Base-by-base conservation (phyloP, 208 protist species). In the Trypanosoma congolense region DNA sequence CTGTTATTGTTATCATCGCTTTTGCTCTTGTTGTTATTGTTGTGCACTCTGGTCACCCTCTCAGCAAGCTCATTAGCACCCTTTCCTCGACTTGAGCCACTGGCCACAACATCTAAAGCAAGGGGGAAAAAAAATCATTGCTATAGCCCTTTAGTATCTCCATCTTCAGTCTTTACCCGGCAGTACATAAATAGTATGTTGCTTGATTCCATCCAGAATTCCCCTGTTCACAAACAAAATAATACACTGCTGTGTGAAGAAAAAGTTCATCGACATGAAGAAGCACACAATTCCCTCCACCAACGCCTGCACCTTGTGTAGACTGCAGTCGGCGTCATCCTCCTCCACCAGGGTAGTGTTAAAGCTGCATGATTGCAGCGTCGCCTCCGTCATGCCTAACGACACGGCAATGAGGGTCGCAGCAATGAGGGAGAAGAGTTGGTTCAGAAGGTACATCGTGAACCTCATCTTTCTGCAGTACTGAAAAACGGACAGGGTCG, bases 161-260 rank as follows among this genome's bases (percentile, higher is more conserved):
- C n/a, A n/a, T n/a, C n/a, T n/a, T n/a, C n/a, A n/a, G n/a, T n/a
- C n/a, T n/a, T n/a, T n/a, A n/a, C n/a, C n/a, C 33, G 33, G 33
- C 6, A 38, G 9, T 38, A 6, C 33, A 38, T 38, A 38, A 6
- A 12, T 12, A 6, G 9, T 12, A 38, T 82, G 73, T 21, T 82
- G 80, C 58, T 83, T 86, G 46, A 90, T 90, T 38, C 86, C 86
- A 47, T 93, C 82, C 22, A 93, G 61, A 55, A 93, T 90, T 36
- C 82, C 80, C 56, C 89, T 90, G 61, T 90, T 80, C 48, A 90
- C 87, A 60, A 87, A 93, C 1, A 71, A 84, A 21, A 90, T 74
- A 51, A 93, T 83, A 14, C 86, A 82, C 67, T 93, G 81, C 57
- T 93, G 86, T 18, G 85, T 87, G 19, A 77, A 81, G n/a, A 49